A percentile compares a stretch with the other conserved stretches of the same genome.
Evolutionary conservation across 2,329 filamentous ascomycete genomes (phyloP).

Genomic region (Zelopaecilomyces penicillatus): DNA sequence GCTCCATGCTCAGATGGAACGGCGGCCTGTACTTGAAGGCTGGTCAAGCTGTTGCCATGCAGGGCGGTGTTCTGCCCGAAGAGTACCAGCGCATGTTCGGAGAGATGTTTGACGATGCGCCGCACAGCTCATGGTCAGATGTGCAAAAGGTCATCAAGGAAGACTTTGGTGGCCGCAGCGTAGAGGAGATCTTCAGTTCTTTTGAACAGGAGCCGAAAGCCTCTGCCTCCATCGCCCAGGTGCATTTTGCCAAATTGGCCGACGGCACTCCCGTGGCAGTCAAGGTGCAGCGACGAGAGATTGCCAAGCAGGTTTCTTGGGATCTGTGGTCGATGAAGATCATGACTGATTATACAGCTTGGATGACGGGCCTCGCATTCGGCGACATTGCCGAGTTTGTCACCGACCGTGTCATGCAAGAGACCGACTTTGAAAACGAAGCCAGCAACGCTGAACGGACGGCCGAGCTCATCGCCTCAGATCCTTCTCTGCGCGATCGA

Average conservation of each 20-base stretch:
- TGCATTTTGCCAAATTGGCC: constrained; percentile 2
- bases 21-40: constrained; percentile 7
- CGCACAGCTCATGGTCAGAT: constrained; percentile 3
- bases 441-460: constrained; percentile 1
- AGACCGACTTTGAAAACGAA: constrained; percentile 8
- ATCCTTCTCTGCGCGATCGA: neutral
- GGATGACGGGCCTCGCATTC: neutral
- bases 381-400: constrained; percentile 4
- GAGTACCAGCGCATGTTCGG: constrained; percentile 6
- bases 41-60: constrained; percentile 7
- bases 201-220: constrained; percentile 4
- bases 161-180: constrained; percentile 8
- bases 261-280: constrained; percentile 4
- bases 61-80: constrained; percentile 3
- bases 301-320: constrained; percentile 6
- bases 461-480: neutral
- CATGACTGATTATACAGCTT: neutral
- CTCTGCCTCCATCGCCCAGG: constrained; percentile 5
- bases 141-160: constrained; percentile 3
- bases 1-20: constrained; percentile 4
- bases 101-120: constrained; percentile 7
- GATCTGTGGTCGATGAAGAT: constrained; percentile 23
- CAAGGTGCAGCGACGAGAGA: constrained; percentile 3
- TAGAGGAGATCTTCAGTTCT: constrained; percentile 1
- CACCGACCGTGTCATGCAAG: constrained; percentile 6